Evolutionary conservation across 768 basidiomycete genomes (phyloP).

Genomic region (Suillus paluster): DNA sequence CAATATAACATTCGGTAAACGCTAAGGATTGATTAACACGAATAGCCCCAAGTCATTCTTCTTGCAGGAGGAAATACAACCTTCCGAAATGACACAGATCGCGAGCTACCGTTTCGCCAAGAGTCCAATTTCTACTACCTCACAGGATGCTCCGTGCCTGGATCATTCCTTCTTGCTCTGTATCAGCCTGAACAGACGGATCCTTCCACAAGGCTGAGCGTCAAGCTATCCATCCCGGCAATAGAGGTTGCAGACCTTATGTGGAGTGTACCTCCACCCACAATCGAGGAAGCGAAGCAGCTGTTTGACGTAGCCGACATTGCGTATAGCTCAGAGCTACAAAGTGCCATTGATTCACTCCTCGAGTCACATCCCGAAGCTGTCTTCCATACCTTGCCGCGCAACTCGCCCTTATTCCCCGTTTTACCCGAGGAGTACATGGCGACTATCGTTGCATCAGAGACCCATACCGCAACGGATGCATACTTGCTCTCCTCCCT

Average conservation of each 20-base stretch:
- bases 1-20: not conserved
- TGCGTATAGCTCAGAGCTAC: not conserved
- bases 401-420: slow-evolving; percentile 56
- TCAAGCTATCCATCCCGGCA: slow-evolving; percentile 80
- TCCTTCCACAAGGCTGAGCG: slow-evolving; percentile 45
- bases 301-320: slow-evolving; percentile 67
- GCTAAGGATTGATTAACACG: not conserved
- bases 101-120: slow-evolving; percentile 72
- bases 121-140: slow-evolving; percentile 93
- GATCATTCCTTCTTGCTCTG: slow-evolving; percentile 65
- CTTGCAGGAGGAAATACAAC: slow-evolving; percentile 66
- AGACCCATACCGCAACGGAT: slow-evolving; percentile 50
- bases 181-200: slow-evolving; percentile 52
- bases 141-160: slow-evolving; percentile 77
- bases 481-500: slow-evolving; percentile 75
- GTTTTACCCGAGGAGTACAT: slow-evolving; percentile 48
- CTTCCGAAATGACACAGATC: slow-evolving; percentile 83
- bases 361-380: slow-evolving; percentile 44
- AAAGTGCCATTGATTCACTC: not conserved
- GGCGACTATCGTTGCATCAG: slow-evolving; percentile 37
- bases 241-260: slow-evolving; percentile 74
- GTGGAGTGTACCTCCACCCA: slow-evolving; percentile 88
- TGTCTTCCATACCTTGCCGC: slow-evolving; percentile 69
- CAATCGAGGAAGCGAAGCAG: slow-evolving; percentile 56
- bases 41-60: slow-evolving; percentile 70